Percentiles rank a stretch among this genome's conserved stretches.
These are phyloP conservation scores for Rhizophora mangle DNA, from an alignment of 345 rosid genomes.

Conservation along the genomic window DNA sequence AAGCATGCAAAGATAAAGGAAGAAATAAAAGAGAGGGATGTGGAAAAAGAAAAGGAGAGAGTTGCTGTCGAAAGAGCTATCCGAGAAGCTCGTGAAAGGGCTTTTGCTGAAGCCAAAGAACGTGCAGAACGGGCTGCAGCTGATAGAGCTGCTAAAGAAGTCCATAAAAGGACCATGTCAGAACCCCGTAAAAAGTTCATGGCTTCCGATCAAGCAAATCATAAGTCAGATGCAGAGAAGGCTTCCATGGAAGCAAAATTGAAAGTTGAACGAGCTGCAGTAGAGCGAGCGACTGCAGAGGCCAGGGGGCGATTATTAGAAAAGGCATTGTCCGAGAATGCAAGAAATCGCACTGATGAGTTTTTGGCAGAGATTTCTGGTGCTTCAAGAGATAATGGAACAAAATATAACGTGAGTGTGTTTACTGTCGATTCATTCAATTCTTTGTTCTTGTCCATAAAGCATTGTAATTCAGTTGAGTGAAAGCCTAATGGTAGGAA, in stretches of 20 bases:
- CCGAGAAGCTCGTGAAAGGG: constrained; percentile 91
- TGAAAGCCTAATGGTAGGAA: constrained; percentile 3
- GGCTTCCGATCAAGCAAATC: constrained; percentile 43
- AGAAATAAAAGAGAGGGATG: constrained; percentile 49
- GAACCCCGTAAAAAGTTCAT: constrained; percentile 57
- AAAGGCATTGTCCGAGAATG: constrained; percentile 65
- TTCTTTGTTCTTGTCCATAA: constrained; percentile 5
- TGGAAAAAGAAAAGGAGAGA: constrained; percentile 67
- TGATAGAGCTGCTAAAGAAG: constrained; percentile 65
- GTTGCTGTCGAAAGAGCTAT: constrained; percentile 87
- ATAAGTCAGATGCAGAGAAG: constrained; percentile 40
- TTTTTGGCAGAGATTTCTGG: constrained; percentile 40
- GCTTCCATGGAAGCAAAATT: constrained; percentile 61
- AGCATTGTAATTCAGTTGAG: not conserved
- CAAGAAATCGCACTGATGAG: constrained; percentile 49
- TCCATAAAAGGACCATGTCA: constrained; percentile 47
- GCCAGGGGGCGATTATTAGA: constrained; percentile 90
- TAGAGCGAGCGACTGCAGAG: constrained; percentile 88
- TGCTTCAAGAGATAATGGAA: constrained; percentile 42
- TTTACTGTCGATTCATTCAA: not conserved
- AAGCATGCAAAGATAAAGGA: constrained; percentile 39
- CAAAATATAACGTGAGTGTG: constrained; percentile 14
- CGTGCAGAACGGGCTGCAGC: constrained; percentile 59
- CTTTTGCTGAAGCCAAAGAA: constrained; percentile 83
- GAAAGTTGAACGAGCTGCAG: constrained; percentile 88